These are phyloP conservation scores for Talaromyces marneffei DNA, from an alignment of 2,329 filamentous ascomycete genomes.

Conservation along the genomic window DNA sequence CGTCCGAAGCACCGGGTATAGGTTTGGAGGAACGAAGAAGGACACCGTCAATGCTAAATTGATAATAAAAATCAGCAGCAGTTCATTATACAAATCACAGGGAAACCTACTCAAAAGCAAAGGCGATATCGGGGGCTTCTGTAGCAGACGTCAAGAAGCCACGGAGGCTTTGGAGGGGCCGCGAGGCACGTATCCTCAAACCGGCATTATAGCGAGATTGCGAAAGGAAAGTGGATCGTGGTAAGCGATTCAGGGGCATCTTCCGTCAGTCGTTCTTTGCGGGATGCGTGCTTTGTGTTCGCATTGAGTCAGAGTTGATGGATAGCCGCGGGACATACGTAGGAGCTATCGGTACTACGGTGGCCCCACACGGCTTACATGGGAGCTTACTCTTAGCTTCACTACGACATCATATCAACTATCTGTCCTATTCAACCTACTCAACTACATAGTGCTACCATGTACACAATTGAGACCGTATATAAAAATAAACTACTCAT, in stretches of 20 bases:
- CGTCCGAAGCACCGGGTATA: conserved; percentile 69
- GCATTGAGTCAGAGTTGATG: neutral
- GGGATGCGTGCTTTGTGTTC: neutral
- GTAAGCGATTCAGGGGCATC: conserved; percentile 5
- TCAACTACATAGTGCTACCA: neutral
- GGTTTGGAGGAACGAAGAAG: conserved; percentile 74
- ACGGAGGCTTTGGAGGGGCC: conserved; percentile 15
- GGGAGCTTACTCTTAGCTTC: neutral
- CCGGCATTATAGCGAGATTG: neutral
- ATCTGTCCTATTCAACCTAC: too few species aligned
- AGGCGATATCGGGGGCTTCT: conserved; percentile 37
- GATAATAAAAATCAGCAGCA: conserved; percentile 9
- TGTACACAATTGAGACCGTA: neutral
- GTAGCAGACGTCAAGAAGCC: conserved; percentile 26
- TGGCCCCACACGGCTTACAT: neutral
- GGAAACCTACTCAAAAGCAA: conserved; percentile 41
- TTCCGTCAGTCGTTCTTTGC: neutral
- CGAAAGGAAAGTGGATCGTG: neutral
- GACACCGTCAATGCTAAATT: conserved; percentile 79
- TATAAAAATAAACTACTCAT: too few species aligned
- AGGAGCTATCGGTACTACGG: neutral
- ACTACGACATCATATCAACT: neutral
- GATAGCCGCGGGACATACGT: neutral
- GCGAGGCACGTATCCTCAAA: neutral
- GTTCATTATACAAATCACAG: too few species aligned